Base-by-base conservation (phyloP, 2,329 filamentous ascomycete species). In the Colletotrichum higginsianum region DNA sequence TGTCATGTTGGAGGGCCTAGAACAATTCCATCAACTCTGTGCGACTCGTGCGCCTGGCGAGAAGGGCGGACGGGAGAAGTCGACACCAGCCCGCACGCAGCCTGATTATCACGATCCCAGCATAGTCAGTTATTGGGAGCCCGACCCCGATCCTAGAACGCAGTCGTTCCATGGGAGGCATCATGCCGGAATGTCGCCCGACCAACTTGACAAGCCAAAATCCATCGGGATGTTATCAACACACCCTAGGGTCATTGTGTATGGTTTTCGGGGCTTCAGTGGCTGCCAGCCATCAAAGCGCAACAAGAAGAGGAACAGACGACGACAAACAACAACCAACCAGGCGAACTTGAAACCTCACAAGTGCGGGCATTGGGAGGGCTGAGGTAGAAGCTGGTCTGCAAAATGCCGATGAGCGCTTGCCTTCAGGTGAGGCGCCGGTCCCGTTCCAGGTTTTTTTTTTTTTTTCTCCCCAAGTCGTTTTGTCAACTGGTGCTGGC, bases 21-120 rank as follows among this genome's bases (percentile, higher is more conserved):
- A 71, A 71, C 68, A 52, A 57, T 71, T 71, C 68, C 52, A 58
- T 52, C 44, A 71, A 67, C 57, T 67, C 46, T 67, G 57, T 53
- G 57, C 58, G 68, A 71, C 44, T 71, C 68, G 52, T 58, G 68
- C n/a, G 50, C 50, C 47, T 50, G 58, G 44, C 21, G 65, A 67
- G 50, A n/a, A 23, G 50, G 16, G 53, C 35, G 44, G 58, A 61
- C 13, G 12, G n/a, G n/a, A 35, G 18, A 13, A 49, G 18, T 61
- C 26, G 11, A 16, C 21, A 47, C 30, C 42, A 35, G 18, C 40
- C 11, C 61, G 21, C 56, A 38, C n/a, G 38, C 44, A 47, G 47
- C 49, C 16, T 50, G 63, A 18, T 49, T 49, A 21, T 13, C 21
- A 21, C 26, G 42, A 49, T 38, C 13, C 26, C 26, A 9, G 7